Conservation (phyloP, 805 yeast species). For the Saccharomyces eubayanus region DNA sequence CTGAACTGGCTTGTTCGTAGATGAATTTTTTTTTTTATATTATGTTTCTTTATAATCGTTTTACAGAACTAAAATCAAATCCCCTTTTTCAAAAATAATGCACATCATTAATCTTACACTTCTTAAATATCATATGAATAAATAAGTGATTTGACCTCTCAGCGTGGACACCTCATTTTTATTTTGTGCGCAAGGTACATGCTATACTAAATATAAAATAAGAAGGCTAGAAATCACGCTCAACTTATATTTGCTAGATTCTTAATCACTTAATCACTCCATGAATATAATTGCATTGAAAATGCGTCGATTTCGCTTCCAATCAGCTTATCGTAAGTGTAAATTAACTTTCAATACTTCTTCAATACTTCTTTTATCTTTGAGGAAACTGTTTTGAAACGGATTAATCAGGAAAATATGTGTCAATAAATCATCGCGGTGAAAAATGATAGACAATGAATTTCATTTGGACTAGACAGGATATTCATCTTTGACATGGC, state of each 20-base stretch:
- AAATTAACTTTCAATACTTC: too few relatives aligned
- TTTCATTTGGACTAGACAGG: background rate
- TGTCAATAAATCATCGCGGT: background rate
- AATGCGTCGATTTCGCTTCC: too few relatives aligned
- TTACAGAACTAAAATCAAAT: background rate
- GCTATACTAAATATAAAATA: too few relatives aligned
- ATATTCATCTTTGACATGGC: background rate
- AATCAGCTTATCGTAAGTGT: too few relatives aligned
- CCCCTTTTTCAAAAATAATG: background rate
- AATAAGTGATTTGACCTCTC: conserved; percentile 2
- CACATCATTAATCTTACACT: too few relatives aligned
- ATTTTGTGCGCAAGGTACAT: too few relatives aligned
- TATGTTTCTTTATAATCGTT: background rate
- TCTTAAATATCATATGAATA: conserved; percentile 15
- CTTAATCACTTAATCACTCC: too few relatives aligned
- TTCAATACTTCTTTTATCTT: background rate
- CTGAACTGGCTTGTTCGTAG: background rate
- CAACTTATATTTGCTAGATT: too few relatives aligned
- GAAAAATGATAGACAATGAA: background rate
- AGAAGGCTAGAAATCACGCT: too few relatives aligned
- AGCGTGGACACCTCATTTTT: too few relatives aligned
- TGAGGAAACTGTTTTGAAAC: background rate
- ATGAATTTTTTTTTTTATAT: background rate
- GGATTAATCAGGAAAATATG: background rate
- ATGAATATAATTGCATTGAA: too few relatives aligned